A percentile compares a stretch with the other conserved stretches of the same genome.
phyloP scores from a whole-genome alignment of 208 protist species.

The Leishmania arabica region DNA sequence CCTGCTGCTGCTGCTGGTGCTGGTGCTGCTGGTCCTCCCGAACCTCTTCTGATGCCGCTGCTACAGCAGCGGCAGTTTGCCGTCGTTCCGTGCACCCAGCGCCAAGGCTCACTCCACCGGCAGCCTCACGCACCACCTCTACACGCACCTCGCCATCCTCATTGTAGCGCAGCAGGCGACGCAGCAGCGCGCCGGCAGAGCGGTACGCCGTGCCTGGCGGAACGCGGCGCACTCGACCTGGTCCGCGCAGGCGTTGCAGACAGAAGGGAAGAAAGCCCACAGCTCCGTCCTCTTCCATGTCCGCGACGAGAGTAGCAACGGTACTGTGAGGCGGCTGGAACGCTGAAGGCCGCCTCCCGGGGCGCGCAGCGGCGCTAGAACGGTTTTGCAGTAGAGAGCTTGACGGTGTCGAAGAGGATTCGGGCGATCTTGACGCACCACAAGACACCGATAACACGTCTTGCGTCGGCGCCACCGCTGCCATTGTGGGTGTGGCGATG shows the following conservation, averaged over 20 bases:
- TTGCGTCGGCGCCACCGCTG: neutral
- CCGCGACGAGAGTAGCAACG: neutral
- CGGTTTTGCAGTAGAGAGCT: neutral
- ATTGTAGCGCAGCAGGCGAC: slow-evolving; percentile 31
- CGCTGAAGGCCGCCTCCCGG: neutral
- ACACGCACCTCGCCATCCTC: slow-evolving; percentile 27
- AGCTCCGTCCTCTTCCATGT: slow-evolving; percentile 4
- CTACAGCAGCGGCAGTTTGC: neutral
- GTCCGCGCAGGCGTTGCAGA: slow-evolving; percentile 37
- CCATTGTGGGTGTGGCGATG: neutral
- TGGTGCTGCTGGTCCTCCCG: neutral
- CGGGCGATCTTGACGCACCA: neutral
- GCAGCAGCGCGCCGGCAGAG: slow-evolving; percentile 47
- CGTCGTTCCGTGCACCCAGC: neutral
- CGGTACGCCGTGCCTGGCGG: slow-evolving; percentile 49
- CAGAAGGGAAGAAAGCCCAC: slow-evolving; percentile 16
- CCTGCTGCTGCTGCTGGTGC: neutral
- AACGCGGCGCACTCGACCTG: slow-evolving; percentile 45
- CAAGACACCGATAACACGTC: neutral
- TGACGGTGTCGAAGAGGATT: neutral
- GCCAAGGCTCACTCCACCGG: neutral
- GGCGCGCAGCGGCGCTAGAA: neutral
- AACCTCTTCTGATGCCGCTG: neutral
- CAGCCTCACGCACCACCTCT: slow-evolving; percentile 27
- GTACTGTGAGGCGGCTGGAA: neutral